Evolutionary conservation across 495 filamentous ascomycete genomes (phyloP), one percentile per base, ranked within the genome.

Genomic region (Aspergillus diversus): DNA sequence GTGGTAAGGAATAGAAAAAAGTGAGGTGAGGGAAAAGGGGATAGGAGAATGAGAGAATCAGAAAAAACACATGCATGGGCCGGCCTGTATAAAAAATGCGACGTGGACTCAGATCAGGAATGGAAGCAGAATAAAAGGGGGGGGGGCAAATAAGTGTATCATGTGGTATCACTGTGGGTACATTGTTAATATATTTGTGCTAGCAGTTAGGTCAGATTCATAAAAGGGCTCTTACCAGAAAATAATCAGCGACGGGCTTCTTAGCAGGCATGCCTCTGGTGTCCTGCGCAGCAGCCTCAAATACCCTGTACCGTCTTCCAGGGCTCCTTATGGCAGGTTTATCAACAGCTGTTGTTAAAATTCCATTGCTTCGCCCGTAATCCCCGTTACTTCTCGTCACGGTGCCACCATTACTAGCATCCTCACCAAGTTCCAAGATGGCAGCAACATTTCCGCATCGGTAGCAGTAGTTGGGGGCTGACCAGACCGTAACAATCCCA

Each of bases 201-300:
- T 4, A 17, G 5, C n/a, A 27, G 11, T 6, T n/a, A 33, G 15
- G 37, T 43, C 15, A 43, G 21, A 43, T 33, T 15, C 35, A 15
- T 13, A 43, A 15, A 13, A 39, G 35, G 16, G 27, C 34, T 63
- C 75, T 75, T 59, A 85, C 82, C 82, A 99, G 80, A 72, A 99
- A 99, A 83, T 99, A 99, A 79, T 98, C 94, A 66, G 93, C 93
- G 63, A 95, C 90, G 50, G 95, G 95, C 78, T 98, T 98, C 84
- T 99, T 99, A 48, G 95, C 95, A 70, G 95, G 95, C 95, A 99
- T 97, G 12, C 95, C 95, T 74, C 96, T 86, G 46, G 90, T 90
- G 75, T 98, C 95, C 81, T 99, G 95, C 67, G 95, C 92, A 66
- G 95, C 95, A 1, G 96, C 96, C 69, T 97, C 93, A 76, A 98